Evolutionary conservation across 352 stramenopile genomes (phyloP).

Genomic region (Elongisporangium senticosum): DNA sequence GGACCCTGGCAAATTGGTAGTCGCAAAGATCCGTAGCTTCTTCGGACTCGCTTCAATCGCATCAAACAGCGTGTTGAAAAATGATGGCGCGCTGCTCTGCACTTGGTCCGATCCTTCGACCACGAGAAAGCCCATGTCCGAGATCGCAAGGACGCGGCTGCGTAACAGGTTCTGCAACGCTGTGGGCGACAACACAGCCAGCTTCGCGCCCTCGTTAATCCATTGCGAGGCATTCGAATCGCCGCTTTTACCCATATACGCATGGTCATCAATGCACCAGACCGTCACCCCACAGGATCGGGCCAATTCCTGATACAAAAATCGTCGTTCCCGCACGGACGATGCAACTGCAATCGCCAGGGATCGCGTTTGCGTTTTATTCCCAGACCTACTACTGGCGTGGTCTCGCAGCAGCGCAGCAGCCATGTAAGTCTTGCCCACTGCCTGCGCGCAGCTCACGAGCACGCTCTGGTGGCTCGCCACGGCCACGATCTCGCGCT

Average conservation of each 20-base stretch:
- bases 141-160: slow-evolving; percentile 16
- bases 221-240: slow-evolving; percentile 6
- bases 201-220: slow-evolving; percentile 17
- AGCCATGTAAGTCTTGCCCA: slow-evolving; percentile 74
- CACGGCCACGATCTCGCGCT: slow-evolving; percentile 67
- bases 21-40: slow-evolving; percentile 50
- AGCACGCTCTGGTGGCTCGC: slow-evolving; percentile 54
- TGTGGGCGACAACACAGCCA: slow-evolving; percentile 43
- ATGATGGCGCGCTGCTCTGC: slow-evolving; percentile 48
- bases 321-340: slow-evolving; percentile 16
- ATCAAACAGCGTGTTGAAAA: slow-evolving; percentile 36
- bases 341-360: slow-evolving; percentile 40
- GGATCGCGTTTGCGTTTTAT: background rate
- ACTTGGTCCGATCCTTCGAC: slow-evolving; percentile 67
- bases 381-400: background rate
- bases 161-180: slow-evolving; percentile 36
- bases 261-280: slow-evolving; percentile 22
- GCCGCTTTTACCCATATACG: background rate
- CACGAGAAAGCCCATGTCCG: slow-evolving; percentile 39
- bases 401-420: slow-evolving; percentile 45
- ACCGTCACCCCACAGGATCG: slow-evolving; percentile 35
- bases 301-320: slow-evolving; percentile 32
- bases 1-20: slow-evolving; percentile 42
- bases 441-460: slow-evolving; percentile 39
- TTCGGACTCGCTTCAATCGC: slow-evolving; percentile 14